Percentiles rank a stretch among this genome's conserved stretches.
These are phyloP conservation scores for Spirogloea muscicola DNA, from an alignment of 139 green algal species.

Conservation along the genomic window DNA sequence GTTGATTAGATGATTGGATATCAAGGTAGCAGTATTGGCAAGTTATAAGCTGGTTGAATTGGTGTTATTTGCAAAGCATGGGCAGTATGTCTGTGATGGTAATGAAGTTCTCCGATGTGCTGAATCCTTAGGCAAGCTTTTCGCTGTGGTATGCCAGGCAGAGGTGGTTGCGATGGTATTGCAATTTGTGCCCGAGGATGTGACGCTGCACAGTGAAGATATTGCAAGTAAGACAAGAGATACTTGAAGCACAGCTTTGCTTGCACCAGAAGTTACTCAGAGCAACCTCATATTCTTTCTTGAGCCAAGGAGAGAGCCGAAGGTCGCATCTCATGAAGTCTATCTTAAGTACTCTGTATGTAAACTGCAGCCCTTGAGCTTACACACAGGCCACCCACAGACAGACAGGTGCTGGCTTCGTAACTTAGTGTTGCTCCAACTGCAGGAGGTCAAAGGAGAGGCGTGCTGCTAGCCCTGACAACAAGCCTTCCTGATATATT, in stretches of 20 bases:
- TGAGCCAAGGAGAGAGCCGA: too few relatives aligned
- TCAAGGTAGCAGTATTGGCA: too few relatives aligned
- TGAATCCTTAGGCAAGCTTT: not conserved
- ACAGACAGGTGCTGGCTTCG: not conserved
- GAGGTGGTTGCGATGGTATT: conserved; percentile 32
- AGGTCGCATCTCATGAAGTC: too few relatives aligned
- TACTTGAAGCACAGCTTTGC: too few relatives aligned
- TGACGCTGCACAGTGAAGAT: conserved; percentile 36
- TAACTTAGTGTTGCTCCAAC: too few relatives aligned
- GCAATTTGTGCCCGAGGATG: conserved; percentile 35
- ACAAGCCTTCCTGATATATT: not conserved
- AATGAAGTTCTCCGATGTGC: not conserved
- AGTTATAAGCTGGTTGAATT: conserved; percentile 6
- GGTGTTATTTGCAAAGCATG: not conserved
- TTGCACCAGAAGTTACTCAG: not conserved
- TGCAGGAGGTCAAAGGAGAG: too few relatives aligned
- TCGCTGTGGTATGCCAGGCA: too few relatives aligned
- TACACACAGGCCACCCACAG: not conserved
- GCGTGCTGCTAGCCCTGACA: not conserved
- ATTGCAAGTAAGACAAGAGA: conserved; percentile 14
- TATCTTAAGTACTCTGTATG: not conserved
- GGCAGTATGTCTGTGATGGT: not conserved
- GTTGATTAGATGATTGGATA: not conserved
- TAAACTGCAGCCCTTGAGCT: not conserved
- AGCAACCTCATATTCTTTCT: not conserved